A percentile compares a stretch with the other conserved stretches of the same genome.
These are phyloP conservation scores for Mycena vitilis DNA, from an alignment of 768 basidiomycete species.

Conservation along the genomic window DNA sequence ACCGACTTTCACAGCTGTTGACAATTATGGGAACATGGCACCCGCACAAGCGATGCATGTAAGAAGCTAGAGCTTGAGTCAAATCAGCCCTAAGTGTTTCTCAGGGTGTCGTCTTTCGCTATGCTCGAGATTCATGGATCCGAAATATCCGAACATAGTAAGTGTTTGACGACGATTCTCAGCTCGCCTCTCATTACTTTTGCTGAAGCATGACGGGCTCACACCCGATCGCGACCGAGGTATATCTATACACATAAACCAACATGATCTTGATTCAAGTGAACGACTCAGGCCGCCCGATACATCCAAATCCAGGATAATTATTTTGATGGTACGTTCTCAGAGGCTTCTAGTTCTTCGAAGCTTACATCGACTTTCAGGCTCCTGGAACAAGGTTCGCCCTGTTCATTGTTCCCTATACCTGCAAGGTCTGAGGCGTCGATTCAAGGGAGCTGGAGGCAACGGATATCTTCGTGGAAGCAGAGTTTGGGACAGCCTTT, in stretches of 20 bases:
- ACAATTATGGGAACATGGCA: not conserved
- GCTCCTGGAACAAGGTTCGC: conserved; percentile 32
- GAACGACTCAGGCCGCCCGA: conserved; percentile 4
- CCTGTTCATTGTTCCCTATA: not conserved
- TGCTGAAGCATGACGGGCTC: not conserved
- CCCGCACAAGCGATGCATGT: too few relatives aligned
- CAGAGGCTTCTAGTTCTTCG: not conserved
- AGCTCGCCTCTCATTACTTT: too few relatives aligned
- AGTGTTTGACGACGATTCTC: too few relatives aligned
- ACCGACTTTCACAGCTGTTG: not conserved
- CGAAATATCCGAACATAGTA: conserved; percentile 26
- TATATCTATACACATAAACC: not conserved
- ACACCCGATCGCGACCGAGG: conserved; percentile 30
- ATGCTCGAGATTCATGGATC: conserved; percentile 27
- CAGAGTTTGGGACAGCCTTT: conserved; percentile 34
- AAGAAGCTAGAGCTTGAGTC: too few relatives aligned
- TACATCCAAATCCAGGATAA: conserved; percentile 34
- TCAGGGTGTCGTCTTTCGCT: conserved; percentile 29
- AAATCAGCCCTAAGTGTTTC: conserved; percentile 2
- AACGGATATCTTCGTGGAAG: conserved; percentile 32
- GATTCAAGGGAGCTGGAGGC: conserved; percentile 27
- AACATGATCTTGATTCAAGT: too few relatives aligned
- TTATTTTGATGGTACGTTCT: conserved; percentile 29
- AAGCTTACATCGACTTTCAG: not conserved
- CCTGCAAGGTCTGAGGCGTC: too few relatives aligned